Conservation (phyloP, 805 yeast genomes). For the Saccharomycopsis babjevae region DNA sequence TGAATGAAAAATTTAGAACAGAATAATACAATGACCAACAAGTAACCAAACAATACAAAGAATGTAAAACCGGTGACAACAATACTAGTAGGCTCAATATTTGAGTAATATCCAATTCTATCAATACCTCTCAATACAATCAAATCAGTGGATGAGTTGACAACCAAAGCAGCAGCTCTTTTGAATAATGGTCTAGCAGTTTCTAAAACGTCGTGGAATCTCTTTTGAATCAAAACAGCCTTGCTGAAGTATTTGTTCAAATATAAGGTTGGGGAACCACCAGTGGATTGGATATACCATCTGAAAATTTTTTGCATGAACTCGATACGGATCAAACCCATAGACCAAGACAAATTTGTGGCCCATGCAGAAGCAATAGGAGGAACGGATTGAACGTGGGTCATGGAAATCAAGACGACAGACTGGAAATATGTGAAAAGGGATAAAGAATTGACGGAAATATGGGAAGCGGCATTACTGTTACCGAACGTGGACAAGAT, state of each 20-base stretch:
- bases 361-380: conserved; percentile 92
- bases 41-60: conserved; percentile 67
- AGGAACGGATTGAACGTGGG: conserved; percentile 76
- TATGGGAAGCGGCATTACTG: conserved; percentile 80
- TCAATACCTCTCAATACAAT: conserved; percentile 77
- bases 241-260: conserved; percentile 36
- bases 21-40: conserved; percentile 53
- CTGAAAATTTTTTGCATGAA: conserved; percentile 82
- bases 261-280: conserved; percentile 71
- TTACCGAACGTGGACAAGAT: conserved; percentile 76
- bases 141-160: conserved; percentile 46
- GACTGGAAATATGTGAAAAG: conserved; percentile 82
- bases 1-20: conserved; percentile 42
- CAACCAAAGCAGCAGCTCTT: conserved; percentile 28
- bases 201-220: conserved; percentile 26
- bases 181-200: conserved; percentile 24
- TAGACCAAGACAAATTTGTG: conserved; percentile 88
- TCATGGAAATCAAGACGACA: conserved; percentile 76
- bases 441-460: conserved; percentile 78
- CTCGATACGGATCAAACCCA: conserved; percentile 69
- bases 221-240: conserved; percentile 64
- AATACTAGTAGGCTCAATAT: conserved; percentile 73
- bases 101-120: conserved; percentile 67
- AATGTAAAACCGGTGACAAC: conserved; percentile 84
- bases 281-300: conserved; percentile 82